Evolutionary conservation across 2,329 filamentous ascomycete species (phyloP).

Genomic region (Juglanconis oblonga): DNA sequence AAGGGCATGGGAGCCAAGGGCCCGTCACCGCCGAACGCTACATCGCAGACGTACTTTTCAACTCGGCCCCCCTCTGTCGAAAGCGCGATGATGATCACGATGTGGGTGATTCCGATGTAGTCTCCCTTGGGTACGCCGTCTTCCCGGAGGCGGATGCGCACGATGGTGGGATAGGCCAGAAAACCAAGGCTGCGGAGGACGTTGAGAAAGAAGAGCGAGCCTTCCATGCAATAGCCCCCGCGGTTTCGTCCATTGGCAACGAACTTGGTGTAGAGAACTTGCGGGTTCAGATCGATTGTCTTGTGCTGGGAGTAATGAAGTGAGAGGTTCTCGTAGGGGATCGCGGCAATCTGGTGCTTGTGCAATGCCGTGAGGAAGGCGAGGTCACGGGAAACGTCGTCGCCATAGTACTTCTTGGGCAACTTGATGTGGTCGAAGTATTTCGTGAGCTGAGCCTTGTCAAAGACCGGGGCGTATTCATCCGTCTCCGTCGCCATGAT

Average conservation of each 20-base stretch:
- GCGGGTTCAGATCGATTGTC: constrained; percentile 40
- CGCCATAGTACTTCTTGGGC: constrained; percentile 20
- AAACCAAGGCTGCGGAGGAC: constrained; percentile 26
- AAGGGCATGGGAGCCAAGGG: constrained; percentile 57
- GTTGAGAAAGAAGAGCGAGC: constrained; percentile 46
- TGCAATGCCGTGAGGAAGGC: constrained; percentile 38
- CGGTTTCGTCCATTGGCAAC: constrained; percentile 38
- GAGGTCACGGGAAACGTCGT: constrained; percentile 26
- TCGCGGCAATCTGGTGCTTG: constrained; percentile 43
- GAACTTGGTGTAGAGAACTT: constrained; percentile 48
- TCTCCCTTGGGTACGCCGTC: constrained; percentile 37
- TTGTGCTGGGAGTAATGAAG: constrained; percentile 47
- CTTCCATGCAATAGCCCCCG: constrained; percentile 63
- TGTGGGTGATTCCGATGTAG: constrained; percentile 45
- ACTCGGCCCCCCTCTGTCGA: constrained; percentile 28
- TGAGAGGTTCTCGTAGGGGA: constrained; percentile 56
- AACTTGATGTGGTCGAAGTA: constrained; percentile 25
- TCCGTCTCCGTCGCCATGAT: background rate
- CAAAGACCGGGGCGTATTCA: background rate
- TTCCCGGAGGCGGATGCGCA: constrained; percentile 40
- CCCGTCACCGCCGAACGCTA: constrained; percentile 63
- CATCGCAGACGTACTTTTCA: constrained; percentile 54
- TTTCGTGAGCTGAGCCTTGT: constrained; percentile 15
- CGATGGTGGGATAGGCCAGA: constrained; percentile 43
- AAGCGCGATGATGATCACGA: constrained; percentile 60